phyloP scores from a whole-genome alignment of 805 yeast species.

The Wickerhamiella bombiphila region DNA sequence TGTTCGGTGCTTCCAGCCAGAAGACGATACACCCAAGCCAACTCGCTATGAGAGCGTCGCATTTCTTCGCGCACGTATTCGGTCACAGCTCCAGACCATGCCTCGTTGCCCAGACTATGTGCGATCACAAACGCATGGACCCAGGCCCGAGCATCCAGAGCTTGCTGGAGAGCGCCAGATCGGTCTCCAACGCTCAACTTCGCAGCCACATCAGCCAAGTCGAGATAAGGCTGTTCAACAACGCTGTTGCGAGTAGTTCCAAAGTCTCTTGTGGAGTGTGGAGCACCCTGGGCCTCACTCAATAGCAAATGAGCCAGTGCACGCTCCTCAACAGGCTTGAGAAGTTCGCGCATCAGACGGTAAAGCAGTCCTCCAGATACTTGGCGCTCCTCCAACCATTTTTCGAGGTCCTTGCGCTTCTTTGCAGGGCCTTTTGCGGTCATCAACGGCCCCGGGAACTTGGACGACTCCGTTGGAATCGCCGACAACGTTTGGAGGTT shows the following conservation, averaged over 20 bases:
- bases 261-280: background rate
- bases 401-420: slow-evolving; percentile 52
- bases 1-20: slow-evolving; percentile 33
- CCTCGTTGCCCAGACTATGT: slow-evolving; percentile 45
- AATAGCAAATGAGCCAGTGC: background rate
- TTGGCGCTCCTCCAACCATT: slow-evolving; percentile 40
- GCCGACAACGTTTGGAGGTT: slow-evolving; percentile 20
- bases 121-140: slow-evolving; percentile 63
- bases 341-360: slow-evolving; percentile 10
- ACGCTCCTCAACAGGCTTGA: slow-evolving; percentile 6
- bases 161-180: slow-evolving; percentile 46
- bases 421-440: slow-evolving; percentile 31
- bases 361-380: slow-evolving; percentile 11
- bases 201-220: background rate
- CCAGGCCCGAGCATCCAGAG: slow-evolving; percentile 56
- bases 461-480: slow-evolving; percentile 21
- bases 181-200: slow-evolving; percentile 45
- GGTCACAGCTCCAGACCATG: slow-evolving; percentile 43
- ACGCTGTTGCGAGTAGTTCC: background rate
- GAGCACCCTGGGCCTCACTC: background rate
- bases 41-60: slow-evolving; percentile 25
- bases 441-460: slow-evolving; percentile 56
- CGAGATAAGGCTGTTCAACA: background rate
- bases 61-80: slow-evolving; percentile 39
- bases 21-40: slow-evolving; percentile 47